Evolutionary conservation across 2,329 filamentous ascomycete species (phyloP).

Genomic region (Xylaria sp.): DNA sequence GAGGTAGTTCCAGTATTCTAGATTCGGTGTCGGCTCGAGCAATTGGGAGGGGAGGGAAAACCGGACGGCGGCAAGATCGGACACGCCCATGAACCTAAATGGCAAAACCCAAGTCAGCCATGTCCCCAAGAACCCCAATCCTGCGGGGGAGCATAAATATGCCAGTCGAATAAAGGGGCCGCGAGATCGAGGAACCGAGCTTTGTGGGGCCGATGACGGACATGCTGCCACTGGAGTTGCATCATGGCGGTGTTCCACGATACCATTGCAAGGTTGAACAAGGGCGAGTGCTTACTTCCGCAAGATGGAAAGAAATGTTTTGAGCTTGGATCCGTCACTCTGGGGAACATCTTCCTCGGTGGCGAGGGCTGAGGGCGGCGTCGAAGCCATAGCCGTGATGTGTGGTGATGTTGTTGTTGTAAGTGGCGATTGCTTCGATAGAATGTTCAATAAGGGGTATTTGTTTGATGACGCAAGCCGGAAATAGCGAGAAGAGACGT

Average conservation of each 20-base stretch:
- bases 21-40: constrained; percentile 92
- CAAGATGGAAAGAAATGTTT: constrained; percentile 85
- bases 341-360: constrained; percentile 46
- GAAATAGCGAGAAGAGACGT: background rate
- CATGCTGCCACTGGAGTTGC: background rate
- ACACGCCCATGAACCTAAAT: constrained; percentile 87
- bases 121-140: background rate
- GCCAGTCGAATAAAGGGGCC: background rate
- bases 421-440: background rate
- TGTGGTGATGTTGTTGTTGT: no score
- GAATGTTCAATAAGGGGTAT: background rate
- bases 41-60: constrained; percentile 96
- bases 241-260: constrained; percentile 1
- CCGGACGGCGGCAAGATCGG: constrained; percentile 92
- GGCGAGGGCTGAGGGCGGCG: constrained; percentile 33
- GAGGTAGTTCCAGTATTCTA: constrained; percentile 99
- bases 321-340: constrained; percentile 87
- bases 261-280: background rate
- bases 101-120: constrained; percentile 37
- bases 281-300: constrained; percentile 74
- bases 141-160: constrained; percentile 21
- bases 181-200: background rate
- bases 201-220: constrained; percentile 34
- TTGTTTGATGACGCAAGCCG: background rate
- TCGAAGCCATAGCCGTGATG: constrained; percentile 34